These are phyloP conservation scores for Puccinia hordei DNA, from an alignment of 1,284 basidiomycete genomes.

Conservation along the genomic window DNA sequence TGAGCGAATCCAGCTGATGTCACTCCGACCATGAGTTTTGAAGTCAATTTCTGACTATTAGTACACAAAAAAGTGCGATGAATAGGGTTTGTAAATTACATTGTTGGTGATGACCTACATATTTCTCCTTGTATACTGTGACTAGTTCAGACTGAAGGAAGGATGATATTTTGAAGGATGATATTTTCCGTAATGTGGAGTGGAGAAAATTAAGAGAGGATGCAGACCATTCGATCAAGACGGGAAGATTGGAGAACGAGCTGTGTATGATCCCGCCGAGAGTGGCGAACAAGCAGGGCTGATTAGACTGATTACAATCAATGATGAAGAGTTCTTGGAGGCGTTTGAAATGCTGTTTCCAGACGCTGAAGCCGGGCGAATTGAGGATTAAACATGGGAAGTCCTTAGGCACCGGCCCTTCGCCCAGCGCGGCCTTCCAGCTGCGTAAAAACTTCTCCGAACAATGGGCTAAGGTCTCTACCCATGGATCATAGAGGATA, in stretches of 20 bases:
- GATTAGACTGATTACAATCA: not conserved
- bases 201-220: not conserved
- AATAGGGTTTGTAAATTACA: too few species aligned
- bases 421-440: not conserved
- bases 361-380: constrained; percentile 41
- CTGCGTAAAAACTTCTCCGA: not conserved
- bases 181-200: too few species aligned
- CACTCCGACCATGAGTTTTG: too few species aligned
- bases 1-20: too few species aligned
- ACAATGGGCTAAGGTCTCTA: constrained; percentile 28
- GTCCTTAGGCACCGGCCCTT: not conserved
- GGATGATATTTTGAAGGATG: not conserved
- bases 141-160: too few species aligned
- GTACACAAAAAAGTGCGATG: too few species aligned
- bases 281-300: constrained; percentile 21
- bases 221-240: constrained; percentile 45
- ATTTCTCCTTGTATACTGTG: too few species aligned
- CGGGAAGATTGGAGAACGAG: constrained; percentile 48
- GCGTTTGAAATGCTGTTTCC: constrained; percentile 35
- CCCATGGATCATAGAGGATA: constrained; percentile 43
- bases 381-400: constrained; percentile 41
- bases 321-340: constrained; percentile 18
- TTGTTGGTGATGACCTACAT: too few species aligned
- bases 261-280: constrained; percentile 45
- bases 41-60: too few species aligned